Evolutionary conservation across 1,139 yeast genomes (phyloP), one percentile per base, ranked within the genome.

Genomic region (Lodderomyces margitis): DNA sequence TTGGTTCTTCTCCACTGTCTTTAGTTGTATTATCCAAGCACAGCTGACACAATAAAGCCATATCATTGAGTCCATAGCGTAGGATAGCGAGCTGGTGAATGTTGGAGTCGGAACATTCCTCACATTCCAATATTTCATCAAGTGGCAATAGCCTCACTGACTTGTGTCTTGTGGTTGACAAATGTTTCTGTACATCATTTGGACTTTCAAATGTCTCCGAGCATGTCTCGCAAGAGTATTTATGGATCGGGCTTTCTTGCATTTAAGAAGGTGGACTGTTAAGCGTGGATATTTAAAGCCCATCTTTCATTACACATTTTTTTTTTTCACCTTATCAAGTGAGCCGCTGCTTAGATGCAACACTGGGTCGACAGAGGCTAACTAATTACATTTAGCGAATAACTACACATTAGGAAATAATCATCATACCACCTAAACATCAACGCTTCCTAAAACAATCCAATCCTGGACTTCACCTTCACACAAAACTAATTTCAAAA

Each of bases 381-480:
- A n/a, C n/a, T n/a, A n/a, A n/a, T n/a, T n/a, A n/a, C n/a, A n/a
- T n/a, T n/a, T n/a, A n/a, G n/a, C n/a, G n/a, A n/a, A n/a, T n/a
- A n/a, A n/a, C n/a, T n/a, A n/a, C n/a, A n/a, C n/a, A n/a, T 10
- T 23, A 4, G 11, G 25, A 23, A 6, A 23, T 6, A 10, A 10
- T 23, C 25, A 68, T 54, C 17, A 31, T 23, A 4, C 16, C 16
- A 15, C 5, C 12, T 9, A 28, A 6, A 41, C 27, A 52, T 78
- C 81, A 5, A 74, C 80, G 40, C 75, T 68, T 0, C 92, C 94
- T 47, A 86, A 65, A 1, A 75, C 77, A 34, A 75, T 64, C 95
- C 95, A 87, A 44, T 83, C 80, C 38, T 69, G 74, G 2, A 83
- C 83, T 7, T 83, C 86, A 0, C 95, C 95, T 52, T 83, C 89